Base-by-base conservation (phyloP, 2,329 filamentous ascomycete species). In the Talaromyces verruculosus region DNA sequence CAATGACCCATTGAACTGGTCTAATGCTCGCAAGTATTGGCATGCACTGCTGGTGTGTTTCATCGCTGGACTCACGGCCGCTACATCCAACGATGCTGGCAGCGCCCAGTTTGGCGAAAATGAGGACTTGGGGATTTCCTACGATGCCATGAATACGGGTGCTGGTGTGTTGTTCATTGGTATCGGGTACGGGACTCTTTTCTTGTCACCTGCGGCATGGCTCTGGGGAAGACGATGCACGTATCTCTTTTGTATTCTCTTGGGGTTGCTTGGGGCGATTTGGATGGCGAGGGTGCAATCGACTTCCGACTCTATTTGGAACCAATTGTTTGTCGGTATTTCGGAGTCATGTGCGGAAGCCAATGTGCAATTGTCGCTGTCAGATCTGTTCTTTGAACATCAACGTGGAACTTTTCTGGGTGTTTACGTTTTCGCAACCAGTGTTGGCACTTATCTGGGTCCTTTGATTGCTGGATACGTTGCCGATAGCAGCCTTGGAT, bases 341-440 rank as follows among this genome's bases (percentile, higher is more conserved):
- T 86, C 84, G 4, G 84, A 87, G 72, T 80, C 83, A 8, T 84
- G 84, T 49, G 84, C 83, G 1, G 85, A 87, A 72, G 84, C 85
- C 0, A 80, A 84, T 35, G 84, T 84, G 6, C 85, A 87, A 70
- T 74, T 86, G n/a, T 85, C 84, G 1, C 76, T 87, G 33, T 83
- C 84, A 7, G 85, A 87, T 69, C 79, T 87, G 35, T 87, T 85
- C 77, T 87, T 84, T 67, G 83, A 86, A 74, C 85, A 87, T 69
- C 84, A 85, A 67, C 81, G 84, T 51, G 85, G 85, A 47, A 79
- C 80, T 0, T 83, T 84, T 0, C 76, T 87, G 5, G 84, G 84
- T 65, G 71, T 86, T 30, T 87, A 87, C 69, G 84, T 85, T 30
- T 75, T 86, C 41, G 82, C 84, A 1, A 86, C 84, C 0, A 84